Evolutionary conservation across 2,329 filamentous ascomycete genomes (phyloP), one percentile per base, ranked within the genome.

Genomic region (Aspergillus pseudonomiae): DNA sequence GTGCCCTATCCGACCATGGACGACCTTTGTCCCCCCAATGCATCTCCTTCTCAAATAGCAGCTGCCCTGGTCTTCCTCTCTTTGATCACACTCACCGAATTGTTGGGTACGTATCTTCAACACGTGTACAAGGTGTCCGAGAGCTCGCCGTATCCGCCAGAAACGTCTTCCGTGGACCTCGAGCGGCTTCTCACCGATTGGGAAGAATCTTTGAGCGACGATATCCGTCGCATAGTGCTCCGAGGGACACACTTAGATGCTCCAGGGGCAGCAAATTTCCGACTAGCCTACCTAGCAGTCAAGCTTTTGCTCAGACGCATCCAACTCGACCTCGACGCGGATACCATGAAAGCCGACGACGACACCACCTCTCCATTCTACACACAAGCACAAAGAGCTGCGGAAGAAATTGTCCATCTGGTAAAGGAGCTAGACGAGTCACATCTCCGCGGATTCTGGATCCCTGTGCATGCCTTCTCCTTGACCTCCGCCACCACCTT

Each of bases 401-500:
- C 82, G 0, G 83, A 85, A 62, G 82, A 85, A 1, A 84, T 86
- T 19, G 77, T 85, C 0, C 73, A 81, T 5, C 68, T 85, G 2
- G 75, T 82, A 0, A 82, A 83, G 52, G 83, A 84, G 53, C 70
- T 86, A 0, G 72, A 77, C 4, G 74, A 77, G 5, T 59, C 74
- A 1, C 81, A 84, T 19, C 72, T 85, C 0, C 73, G 75, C 3
- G 84, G 82, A 55, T 86, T 84, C 62, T 86, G 83, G 83, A 73
- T 85, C 2, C 78, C 84, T 0, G 75, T 81, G 3, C 77, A 78
- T 43, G 79, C 82, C 0, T 85, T 84, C 60, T 75, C 79, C 0
- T 79, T 84, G n/a, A 79, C 82, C 0, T 80, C 82, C 1, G 82
- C 84, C 0, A 79, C 82, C 16, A 84, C 81, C 46, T 85, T 85